Evolutionary conservation across 2,329 filamentous ascomycete genomes (phyloP).

Genomic region (Cucurbitaria berberidis): DNA sequence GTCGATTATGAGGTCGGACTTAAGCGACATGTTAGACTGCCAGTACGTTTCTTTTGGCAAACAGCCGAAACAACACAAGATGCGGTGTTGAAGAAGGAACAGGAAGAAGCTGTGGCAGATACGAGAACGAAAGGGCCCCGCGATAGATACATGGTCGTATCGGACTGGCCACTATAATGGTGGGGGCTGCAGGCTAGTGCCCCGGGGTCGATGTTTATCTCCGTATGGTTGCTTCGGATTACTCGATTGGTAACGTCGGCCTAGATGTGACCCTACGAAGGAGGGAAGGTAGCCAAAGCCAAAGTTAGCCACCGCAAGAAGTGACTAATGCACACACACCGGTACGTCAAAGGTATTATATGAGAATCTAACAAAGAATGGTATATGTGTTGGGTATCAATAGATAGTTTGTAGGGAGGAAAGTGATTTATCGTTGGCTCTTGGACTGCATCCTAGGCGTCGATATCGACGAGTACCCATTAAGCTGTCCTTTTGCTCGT

Average conservation of each 20-base stretch:
- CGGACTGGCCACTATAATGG: constrained; percentile 1
- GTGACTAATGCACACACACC: background rate
- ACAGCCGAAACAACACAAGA: background rate
- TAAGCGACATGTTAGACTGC: constrained; percentile 28
- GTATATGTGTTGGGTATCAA: background rate
- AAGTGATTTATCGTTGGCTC: constrained; percentile 24
- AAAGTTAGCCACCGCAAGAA: background rate
- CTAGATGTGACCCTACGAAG: background rate
- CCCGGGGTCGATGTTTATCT: background rate
- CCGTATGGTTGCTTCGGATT: constrained; percentile 15
- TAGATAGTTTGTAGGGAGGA: background rate
- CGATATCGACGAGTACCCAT: constrained; percentile 30
- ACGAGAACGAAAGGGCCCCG: background rate
- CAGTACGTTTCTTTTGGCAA: background rate
- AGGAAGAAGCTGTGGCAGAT: background rate
- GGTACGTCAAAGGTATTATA: too few relatives aligned
- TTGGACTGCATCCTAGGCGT: constrained; percentile 40
- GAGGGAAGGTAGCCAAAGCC: background rate
- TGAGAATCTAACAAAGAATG: background rate
- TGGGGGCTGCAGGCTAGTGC: constrained; percentile 30
- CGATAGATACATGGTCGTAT: background rate
- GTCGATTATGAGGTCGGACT: constrained; percentile 52
- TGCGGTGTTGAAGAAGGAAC: background rate
- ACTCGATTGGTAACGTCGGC: constrained; percentile 19
- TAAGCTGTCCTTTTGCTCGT: constrained; percentile 29